A percentile compares a stretch with the other conserved stretches of the same genome.
phyloP scores from a whole-genome alignment of 176 grass and related monocot species.

The Echinochloa phyllopogon region DNA sequence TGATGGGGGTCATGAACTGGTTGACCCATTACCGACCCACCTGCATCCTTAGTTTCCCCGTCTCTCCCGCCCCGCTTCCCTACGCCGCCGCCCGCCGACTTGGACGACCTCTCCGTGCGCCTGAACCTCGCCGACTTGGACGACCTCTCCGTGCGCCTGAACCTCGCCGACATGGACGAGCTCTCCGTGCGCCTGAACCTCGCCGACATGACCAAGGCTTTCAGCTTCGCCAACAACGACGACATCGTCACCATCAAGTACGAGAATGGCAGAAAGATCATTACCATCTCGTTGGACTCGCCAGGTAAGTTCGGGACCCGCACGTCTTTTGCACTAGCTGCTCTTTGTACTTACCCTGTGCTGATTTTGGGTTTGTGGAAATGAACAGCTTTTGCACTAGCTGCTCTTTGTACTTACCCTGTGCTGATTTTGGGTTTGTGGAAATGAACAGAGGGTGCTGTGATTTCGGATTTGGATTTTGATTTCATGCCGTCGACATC shows the following conservation, averaged over 20 bases:
- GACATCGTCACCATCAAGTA: not conserved
- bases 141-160: no score
- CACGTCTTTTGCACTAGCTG: conserved; percentile 14
- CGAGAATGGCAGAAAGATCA: not conserved
- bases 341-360: not conserved
- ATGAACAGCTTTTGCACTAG: conserved; percentile 18
- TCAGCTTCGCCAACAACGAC: not conserved
- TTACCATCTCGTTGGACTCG: not conserved
- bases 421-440: conserved; percentile 29
- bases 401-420: not conserved
- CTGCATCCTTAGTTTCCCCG: no score
- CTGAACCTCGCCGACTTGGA: no score
- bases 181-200: not conserved
- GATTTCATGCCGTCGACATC: not conserved
- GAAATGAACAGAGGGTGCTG: conserved; percentile 9
- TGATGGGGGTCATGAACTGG: no score
- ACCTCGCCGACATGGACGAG: no score
- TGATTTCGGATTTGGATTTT: not conserved
- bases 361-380: conserved; percentile 31
- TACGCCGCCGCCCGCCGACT: no score
- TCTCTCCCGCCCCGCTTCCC: no score
- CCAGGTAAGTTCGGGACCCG: not conserved
- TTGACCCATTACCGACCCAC: no score
- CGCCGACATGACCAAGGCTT: conserved; percentile 3
- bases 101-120: no score